Conservation (phyloP, 257 asterid species). For the Thymus mandschuricus region DNA sequence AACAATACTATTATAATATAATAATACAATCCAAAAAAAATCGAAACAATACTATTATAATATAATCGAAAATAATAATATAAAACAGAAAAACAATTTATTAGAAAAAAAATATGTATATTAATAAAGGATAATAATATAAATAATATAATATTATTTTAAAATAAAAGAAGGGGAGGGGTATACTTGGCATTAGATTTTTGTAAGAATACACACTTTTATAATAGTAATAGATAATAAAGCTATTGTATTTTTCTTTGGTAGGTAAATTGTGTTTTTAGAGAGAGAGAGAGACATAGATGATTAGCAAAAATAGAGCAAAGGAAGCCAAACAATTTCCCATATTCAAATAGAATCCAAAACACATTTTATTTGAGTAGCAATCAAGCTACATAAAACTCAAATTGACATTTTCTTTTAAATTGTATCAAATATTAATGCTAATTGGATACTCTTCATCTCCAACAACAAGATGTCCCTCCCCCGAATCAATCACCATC, state of each 20-base stretch:
- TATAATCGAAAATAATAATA: no score
- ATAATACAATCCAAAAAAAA: no score
- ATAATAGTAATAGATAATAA: no score
- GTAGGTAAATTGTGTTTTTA: background rate
- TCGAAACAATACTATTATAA: no score
- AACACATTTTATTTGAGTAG: background rate
- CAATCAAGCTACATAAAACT: background rate
- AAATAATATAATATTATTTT: no score
- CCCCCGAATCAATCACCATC: constrained; percentile 55
- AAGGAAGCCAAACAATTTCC: background rate
- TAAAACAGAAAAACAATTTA: no score
- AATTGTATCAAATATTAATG: constrained; percentile 26
- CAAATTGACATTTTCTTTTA: background rate
- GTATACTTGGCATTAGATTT: no score
- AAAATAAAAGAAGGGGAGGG: no score
- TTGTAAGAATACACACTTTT: no score
- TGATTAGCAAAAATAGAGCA: background rate
- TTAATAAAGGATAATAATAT: no score
- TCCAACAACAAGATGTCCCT: constrained; percentile 46
- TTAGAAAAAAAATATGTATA: no score
- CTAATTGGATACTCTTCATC: constrained; percentile 48
- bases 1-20: no score
- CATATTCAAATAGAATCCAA: background rate
- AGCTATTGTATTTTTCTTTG: background rate
- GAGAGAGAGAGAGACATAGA: background rate